Percentiles rank a stretch among this genome's conserved stretches.
phyloP scores from a whole-genome alignment of 305 asterid species.

The Fraxinus baroniana region DNA sequence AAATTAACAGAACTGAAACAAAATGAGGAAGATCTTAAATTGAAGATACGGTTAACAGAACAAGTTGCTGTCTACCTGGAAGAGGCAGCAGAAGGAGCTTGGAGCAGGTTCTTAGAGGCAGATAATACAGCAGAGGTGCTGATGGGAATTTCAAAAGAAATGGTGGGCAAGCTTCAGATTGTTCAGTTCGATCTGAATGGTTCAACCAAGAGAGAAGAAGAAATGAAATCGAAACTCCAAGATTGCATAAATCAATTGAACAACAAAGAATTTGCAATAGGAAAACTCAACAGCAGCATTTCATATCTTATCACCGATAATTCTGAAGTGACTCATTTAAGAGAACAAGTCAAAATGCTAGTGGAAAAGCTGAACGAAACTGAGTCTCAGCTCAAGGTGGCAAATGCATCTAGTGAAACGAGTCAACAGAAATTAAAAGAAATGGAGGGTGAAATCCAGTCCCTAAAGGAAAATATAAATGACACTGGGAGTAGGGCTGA shows the following conservation, averaged over 20 bases:
- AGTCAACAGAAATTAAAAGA: constrained; percentile 42
- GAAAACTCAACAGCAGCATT: constrained; percentile 39
- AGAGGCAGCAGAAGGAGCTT: constrained; percentile 83
- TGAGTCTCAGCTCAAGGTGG: constrained; percentile 47
- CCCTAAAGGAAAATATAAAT: constrained; percentile 52
- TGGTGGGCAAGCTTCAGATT: constrained; percentile 44
- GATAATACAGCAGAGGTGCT: constrained; percentile 69
- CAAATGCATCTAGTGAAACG: constrained; percentile 37
- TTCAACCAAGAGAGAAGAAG: constrained; percentile 45
- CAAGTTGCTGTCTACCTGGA: constrained; percentile 78
- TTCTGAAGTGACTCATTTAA: constrained; percentile 43
- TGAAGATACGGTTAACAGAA: constrained; percentile 58
- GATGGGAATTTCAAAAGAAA: constrained; percentile 73
- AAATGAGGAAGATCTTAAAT: constrained; percentile 69
- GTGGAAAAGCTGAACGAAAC: constrained; percentile 48
- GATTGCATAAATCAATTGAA: constrained; percentile 41
- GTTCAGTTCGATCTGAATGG: constrained; percentile 27
- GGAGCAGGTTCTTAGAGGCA: constrained; percentile 82
- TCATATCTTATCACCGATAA: constrained; percentile 43
- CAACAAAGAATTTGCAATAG: constrained; percentile 41
- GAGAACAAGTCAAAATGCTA: constrained; percentile 42
- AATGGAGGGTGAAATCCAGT: constrained; percentile 56
- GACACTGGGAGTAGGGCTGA: constrained; percentile 50
- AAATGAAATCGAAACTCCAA: constrained; percentile 36
- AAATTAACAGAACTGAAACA: constrained; percentile 51